Evolutionary conservation across 106 monocot genomes (phyloP).

Genomic region (Phalaenopsis aphrodite): DNA sequence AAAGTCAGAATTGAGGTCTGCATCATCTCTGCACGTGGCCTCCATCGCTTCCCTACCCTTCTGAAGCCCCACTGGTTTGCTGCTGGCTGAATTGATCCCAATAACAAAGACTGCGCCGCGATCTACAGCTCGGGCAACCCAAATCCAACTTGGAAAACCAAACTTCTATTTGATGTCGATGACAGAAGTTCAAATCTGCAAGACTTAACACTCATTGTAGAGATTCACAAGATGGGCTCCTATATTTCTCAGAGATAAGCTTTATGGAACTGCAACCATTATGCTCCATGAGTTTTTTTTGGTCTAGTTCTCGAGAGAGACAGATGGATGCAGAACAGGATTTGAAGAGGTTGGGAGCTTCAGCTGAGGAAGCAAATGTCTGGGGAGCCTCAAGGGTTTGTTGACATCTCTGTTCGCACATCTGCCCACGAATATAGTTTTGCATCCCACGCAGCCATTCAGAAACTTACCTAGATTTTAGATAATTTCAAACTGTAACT

Average conservation of each 20-base stretch:
- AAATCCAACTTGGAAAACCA: conserved; percentile 62
- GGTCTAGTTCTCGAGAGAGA: conserved; percentile 18
- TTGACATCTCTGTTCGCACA: conserved; percentile 47
- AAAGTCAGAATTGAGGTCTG: conserved; percentile 46
- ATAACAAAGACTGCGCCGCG: conserved; percentile 73
- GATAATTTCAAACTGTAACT: not conserved
- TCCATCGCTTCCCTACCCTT: conserved; percentile 35
- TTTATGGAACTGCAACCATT: conserved; percentile 49
- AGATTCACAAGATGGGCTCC: conserved; percentile 60
- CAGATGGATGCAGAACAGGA: not conserved
- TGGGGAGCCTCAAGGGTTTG: conserved; percentile 47
- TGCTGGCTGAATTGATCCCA: conserved; percentile 63
- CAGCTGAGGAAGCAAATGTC: conserved; percentile 57
- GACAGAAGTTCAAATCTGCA: conserved; percentile 15
- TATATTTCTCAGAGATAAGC: conserved; percentile 62
- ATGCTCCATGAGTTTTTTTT: conserved; percentile 61
- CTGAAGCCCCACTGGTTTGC: conserved; percentile 77
- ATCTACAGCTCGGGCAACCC: conserved; percentile 42
- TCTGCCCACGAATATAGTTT: not conserved
- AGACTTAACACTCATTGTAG: conserved; percentile 29
- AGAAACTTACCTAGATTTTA: not conserved
- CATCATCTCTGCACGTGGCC: conserved; percentile 73
- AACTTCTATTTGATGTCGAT: conserved; percentile 40
- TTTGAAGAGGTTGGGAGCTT: conserved; percentile 48
- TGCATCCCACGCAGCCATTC: conserved; percentile 23